These are phyloP conservation scores for Globisporangium iwayamae DNA, from an alignment of 352 stramenopile genomes.

Conservation along the genomic window DNA sequence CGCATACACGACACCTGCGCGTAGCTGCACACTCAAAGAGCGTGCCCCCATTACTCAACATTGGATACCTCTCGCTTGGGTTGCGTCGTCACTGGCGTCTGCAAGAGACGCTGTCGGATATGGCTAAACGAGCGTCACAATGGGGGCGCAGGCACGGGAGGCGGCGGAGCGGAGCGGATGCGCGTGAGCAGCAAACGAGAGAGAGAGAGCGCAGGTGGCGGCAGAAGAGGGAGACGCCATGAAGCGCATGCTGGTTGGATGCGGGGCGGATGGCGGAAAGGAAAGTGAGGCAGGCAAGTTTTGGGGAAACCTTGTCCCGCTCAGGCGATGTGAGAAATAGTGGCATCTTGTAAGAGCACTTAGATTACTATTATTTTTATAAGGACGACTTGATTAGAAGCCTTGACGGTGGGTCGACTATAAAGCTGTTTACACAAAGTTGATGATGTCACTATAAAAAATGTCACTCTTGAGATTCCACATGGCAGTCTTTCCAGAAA, in stretches of 20 bases:
- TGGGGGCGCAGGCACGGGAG: conserved; percentile 2
- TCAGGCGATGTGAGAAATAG: too few relatives aligned
- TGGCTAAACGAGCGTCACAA: conserved; percentile 27
- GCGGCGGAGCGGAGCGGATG: not conserved
- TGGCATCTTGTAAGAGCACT: too few relatives aligned
- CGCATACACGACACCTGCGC: not conserved
- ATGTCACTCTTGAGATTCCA: too few relatives aligned
- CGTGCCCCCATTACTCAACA: conserved; percentile 12
- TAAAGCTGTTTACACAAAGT: too few relatives aligned
- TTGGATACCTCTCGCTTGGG: conserved; percentile 22
- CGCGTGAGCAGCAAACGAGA: not conserved
- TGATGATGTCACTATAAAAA: too few relatives aligned
- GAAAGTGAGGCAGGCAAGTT: not conserved
- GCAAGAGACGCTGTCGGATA: conserved; percentile 22
- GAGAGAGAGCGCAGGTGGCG: not conserved
- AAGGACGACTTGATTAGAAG: too few relatives aligned
- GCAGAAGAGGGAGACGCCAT: too few relatives aligned
- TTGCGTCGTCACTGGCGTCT: conserved; percentile 18
- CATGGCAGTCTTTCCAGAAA: too few relatives aligned
- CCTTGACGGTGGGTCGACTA: too few relatives aligned
- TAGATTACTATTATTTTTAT: too few relatives aligned
- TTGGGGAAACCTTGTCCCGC: too few relatives aligned
- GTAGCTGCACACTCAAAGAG: not conserved
- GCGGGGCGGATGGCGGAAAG: not conserved
- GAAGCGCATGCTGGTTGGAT: not conserved